These are phyloP conservation scores for Raddia guianensis DNA, from an alignment of 176 grass and related monocot species.

Conservation along the genomic window DNA sequence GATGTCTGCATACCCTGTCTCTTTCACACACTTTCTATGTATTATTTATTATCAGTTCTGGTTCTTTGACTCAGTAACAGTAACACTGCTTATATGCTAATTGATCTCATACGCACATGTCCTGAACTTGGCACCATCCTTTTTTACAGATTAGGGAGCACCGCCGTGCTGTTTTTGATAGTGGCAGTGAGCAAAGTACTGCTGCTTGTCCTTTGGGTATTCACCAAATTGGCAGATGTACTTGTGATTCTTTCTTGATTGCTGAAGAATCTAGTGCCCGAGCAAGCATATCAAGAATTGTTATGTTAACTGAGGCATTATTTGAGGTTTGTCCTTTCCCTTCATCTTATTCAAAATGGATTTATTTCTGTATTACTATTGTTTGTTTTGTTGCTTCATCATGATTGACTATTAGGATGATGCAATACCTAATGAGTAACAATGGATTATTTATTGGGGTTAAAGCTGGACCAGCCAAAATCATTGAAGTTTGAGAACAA, in stretches of 20 bases:
- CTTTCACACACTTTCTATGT: background rate
- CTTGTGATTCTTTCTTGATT: slow-evolving; percentile 76
- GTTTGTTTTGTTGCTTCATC: background rate
- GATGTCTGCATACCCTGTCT: background rate
- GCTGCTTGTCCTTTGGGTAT: slow-evolving; percentile 76
- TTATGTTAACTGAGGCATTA: slow-evolving; percentile 94
- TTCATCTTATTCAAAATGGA: slow-evolving; percentile 18
- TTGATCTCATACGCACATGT: slow-evolving; percentile 33
- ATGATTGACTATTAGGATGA: background rate
- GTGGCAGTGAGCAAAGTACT: slow-evolving; percentile 55
- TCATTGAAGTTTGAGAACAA: background rate
- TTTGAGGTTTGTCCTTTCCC: slow-evolving; percentile 78
- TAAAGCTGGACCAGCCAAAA: background rate
- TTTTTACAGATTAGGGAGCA: slow-evolving; percentile 74
- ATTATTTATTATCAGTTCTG: background rate
- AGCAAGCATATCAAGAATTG: slow-evolving; percentile 92
- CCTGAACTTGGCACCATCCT: slow-evolving; percentile 29
- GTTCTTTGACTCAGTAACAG: background rate
- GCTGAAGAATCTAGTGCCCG: slow-evolving; percentile 78
- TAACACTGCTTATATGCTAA: slow-evolving; percentile 19
- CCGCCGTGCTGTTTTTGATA: slow-evolving; percentile 62
- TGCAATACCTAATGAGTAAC: background rate
- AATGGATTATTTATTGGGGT: background rate
- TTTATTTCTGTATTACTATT: background rate
- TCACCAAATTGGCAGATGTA: slow-evolving; percentile 83